Evolutionary conservation across 352 stramenopile genomes (phyloP), one percentile per base, ranked within the genome.

Genomic region (Globisporangium emineosum): DNA sequence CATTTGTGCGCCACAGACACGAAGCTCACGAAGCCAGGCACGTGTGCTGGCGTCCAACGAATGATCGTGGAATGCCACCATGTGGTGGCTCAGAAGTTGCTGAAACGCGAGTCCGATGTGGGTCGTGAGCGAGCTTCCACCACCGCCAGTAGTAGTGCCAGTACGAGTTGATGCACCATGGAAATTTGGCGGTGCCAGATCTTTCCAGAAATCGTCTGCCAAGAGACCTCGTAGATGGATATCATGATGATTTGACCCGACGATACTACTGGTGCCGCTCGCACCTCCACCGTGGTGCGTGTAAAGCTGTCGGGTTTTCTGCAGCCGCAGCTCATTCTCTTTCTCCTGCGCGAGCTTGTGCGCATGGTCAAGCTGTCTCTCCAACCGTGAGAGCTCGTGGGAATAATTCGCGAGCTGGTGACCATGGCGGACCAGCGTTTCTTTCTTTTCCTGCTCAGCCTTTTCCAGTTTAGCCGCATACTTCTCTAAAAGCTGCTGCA

Each of bases 361-460:
- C 1, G 78, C 71, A 45, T 81, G 76, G 13, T 90, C 79, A 5
- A 93, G 68, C 54, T 91, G 78, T 9, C 83, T 76, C 35, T 91
- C 81, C 1, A 93, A 65, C n/a, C 83, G 73, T 15, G 81, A 86
- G 10, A 89, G 68, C 29, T 88, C 80, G 43, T 88, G 79, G 0
- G 78, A 85, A 23, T 88, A 93, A 42, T 83, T 89, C 12, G 81
- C 73, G 5, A 89, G 64, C 66, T 93, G 81, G 30, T 88, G 75
- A 3, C 75, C 68, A n/a, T 91, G 80, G 0, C 83, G 78, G 0
- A 65, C 55, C 9, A 75, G 60, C 2, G 77, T 45, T 3, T 84
- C 70, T 27, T 81, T 78, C 15, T 81, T 86, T 15, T 90, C 81
- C 7, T 78, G 67, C 53, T 91, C 83, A 3, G 53, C 57, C 25